Base-by-base conservation (phyloP, 768 basidiomycete species). In the Tricholoma hemisulphureum region DNA sequence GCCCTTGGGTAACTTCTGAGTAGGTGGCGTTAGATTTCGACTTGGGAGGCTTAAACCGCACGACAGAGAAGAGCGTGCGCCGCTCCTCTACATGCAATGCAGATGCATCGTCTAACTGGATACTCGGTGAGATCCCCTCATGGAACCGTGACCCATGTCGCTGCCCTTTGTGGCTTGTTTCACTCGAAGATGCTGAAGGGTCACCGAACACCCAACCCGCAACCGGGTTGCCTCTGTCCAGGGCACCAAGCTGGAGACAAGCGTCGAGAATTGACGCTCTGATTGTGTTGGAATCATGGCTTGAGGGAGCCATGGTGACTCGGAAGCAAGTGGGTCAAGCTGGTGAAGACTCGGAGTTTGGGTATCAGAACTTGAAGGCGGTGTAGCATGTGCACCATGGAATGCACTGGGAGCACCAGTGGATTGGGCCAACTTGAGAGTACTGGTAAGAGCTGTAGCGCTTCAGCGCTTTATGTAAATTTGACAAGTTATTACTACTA, bases 191-290 rank as follows among this genome's bases (percentile, higher is more conserved):
- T 16, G 64, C 59, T n/a, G n/a, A n/a, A 21, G 57, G 62, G 49
- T 73, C 71, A 43, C 62, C 62, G 59, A 73, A 73, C 60, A 73
- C 69, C 71, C 73, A 75, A 34, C 69, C 63, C 21, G 69, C 70
- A 29, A 73, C 59, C 35, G 64, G 58, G 56, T 66, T 73, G 59
- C 72, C 68, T 10, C 66, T 61, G 56, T 73, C 70, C 10, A 75
- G 63, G 1, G 68, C 70, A 16, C 72, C 73, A 9, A 75, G 62
- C 48, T 73, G 68, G 31, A 70, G 58, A 35, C 71, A 72, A 53
- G 65, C 69, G 53, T 75, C 71, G 51, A 70, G 65, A 5, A 74
- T 64, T 10, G 73, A 74, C 11, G 71, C 69, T 13, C 72, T 68
- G 23, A 72, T 56, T 14, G 61, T 58, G 52, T 63, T 61, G 2